Conservation (phyloP, 495 filamentous ascomycete species). For the Aspergillus haitiensis region DNA sequence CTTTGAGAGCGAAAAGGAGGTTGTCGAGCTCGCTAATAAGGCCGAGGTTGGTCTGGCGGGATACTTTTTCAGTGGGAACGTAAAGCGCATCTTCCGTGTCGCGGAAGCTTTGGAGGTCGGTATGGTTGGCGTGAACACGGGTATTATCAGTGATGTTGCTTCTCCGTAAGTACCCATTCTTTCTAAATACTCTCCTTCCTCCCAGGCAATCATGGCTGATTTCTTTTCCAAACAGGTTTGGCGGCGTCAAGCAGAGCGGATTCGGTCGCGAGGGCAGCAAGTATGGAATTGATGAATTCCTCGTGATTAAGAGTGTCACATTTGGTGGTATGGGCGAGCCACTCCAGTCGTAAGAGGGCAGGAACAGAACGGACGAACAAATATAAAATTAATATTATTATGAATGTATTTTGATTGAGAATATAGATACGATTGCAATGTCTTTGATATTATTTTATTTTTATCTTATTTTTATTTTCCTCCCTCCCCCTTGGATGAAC, state of each 20-base stretch:
- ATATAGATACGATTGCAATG: no score
- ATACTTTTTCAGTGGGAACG: conserved; percentile 80
- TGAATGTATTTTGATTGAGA: neutral
- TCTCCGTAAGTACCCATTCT: conserved; percentile 52
- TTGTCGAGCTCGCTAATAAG: conserved; percentile 73
- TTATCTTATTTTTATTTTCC: no score
- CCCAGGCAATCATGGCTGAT: conserved; percentile 18
- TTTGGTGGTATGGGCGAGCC: conserved; percentile 73
- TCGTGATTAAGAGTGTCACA: conserved; percentile 82
- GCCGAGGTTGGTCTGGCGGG: conserved; percentile 79
- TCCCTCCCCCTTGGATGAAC: no score
- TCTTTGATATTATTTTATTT: no score
- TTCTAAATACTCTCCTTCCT: neutral
- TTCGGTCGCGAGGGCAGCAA: conserved; percentile 91
- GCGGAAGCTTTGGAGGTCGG: conserved; percentile 85
- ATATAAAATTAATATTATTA: neutral
- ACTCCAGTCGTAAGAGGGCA: conserved; percentile 35
- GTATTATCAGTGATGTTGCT: conserved; percentile 77
- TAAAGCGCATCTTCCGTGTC: conserved; percentile 70
- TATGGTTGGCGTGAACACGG: conserved; percentile 88
- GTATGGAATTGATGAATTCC: conserved; percentile 89
- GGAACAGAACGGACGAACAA: conserved; percentile 1
- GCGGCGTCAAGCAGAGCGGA: conserved; percentile 89
- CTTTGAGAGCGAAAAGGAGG: conserved; percentile 82
- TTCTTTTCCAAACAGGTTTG: conserved; percentile 55